Evolutionary conservation across 2,329 filamentous ascomycete species (phyloP), one percentile per base, ranked within the genome.

Genomic region (Chrysosporium keratinophilum): DNA sequence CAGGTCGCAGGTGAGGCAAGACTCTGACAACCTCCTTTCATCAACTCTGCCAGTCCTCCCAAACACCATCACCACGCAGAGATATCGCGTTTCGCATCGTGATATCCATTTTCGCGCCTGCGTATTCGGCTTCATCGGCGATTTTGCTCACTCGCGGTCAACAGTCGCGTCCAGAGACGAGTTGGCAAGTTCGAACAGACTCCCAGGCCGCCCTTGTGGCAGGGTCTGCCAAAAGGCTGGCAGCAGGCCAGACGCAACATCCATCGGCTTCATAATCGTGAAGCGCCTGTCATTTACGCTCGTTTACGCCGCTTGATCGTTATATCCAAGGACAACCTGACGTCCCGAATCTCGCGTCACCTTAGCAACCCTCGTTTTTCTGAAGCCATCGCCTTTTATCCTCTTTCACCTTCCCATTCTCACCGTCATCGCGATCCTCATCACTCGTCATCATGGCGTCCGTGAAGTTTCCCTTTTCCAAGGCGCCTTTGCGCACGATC

Each of bases 401-500:
- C 44, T 58, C 53, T 54, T 49, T 33, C 28, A 35, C 41, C 50
- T 40, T 44, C 41, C 6, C 31, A 3, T 28, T 28, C n/a, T 37
- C 47, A 54, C 52, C 60, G 57, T 56, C 58, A 55, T 59, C 63
- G 62, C 67, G 33, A 31, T 10, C n/a, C 31, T 15, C 34, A 11
- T 52, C 33, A 40, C 7, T n/a, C 67, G 69, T 69, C 74, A 87
- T 66, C 67, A 95, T 98, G 93, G 81, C 91, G 76, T 95, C 94
- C 75, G 84, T 91, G 62, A 84, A 84, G 70, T 95, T 95, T 68
- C 79, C 85, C 67, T 88, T 89, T 74, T 95, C 88, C 70, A 90
- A 87, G 80, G 90, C 87, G 81, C 90, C 90, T 72, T 80, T 97
- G 80, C 91, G 93, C 78, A 95, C 87, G 62, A 90, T 98, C 66